Evolutionary conservation across 73 alveolate species (phyloP), one percentile per base, ranked within the genome.

Genomic region (Symbiodinium natans): DNA sequence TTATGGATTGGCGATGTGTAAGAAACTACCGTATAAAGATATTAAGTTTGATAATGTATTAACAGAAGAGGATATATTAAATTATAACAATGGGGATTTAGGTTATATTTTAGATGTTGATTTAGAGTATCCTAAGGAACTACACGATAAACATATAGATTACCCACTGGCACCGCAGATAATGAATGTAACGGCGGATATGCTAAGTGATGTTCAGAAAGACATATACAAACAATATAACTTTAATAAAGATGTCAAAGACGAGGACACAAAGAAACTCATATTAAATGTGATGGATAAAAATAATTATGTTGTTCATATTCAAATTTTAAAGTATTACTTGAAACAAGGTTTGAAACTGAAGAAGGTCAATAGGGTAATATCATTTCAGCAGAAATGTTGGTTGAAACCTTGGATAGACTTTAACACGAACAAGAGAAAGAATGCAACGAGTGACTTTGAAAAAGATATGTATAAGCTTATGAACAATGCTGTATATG

Each of bases 381-480:
- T 85, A 46, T 43, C 48, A 75, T 85, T 85, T 34, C 39, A 85
- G 48, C 93, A 85, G n/a, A 46, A 75, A 29, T 52, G 82, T 34
- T 85, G 93, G 93, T 85, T 85, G 56, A 85, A 85, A 85, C 93
- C 82, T 31, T 85, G 93, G 93, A 48, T 85, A 17, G 93, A 85
- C 71, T 85, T 85, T 85, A 48, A 85, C 93, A 85, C 93, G 0
- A 82, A 38, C 33, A 85, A 85, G 82, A 33, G 93, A 52, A 84
- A 34, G 48, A n/a, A n/a, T n/a, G n/a, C n/a, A n/a, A n/a, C n/a
- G n/a, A n/a, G n/a, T n/a, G n/a, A n/a, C n/a, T n/a, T n/a, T n/a
- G n/a, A n/a, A n/a, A n/a, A n/a, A n/a, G n/a, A n/a, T n/a, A n/a
- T n/a, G n/a, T n/a, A n/a, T n/a, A n/a, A n/a, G n/a, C n/a, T n/a